Evolutionary conservation across 306 rosid genomes (phyloP), one percentile per base, ranked within the genome.

Genomic region (Cucumis cinereus): DNA sequence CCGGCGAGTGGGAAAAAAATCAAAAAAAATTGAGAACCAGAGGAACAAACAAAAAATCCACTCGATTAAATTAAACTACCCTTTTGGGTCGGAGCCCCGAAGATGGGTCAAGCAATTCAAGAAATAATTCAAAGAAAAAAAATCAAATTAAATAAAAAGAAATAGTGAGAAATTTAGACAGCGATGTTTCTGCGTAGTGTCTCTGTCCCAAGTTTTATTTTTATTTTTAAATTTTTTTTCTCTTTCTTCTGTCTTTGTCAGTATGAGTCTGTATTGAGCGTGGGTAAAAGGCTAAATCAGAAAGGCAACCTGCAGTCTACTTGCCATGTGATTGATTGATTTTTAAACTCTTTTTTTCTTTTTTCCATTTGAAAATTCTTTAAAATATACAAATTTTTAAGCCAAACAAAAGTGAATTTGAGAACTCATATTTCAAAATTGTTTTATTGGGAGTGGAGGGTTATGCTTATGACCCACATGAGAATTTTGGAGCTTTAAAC

Each of bases 181-280:
- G 90, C 90, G 84, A 86, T 84, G 86, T 78, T 79, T 76, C 75
- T 77, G 75, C 61, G 82, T 79, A 79, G 53, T 26, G 85, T 83
- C 86, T 69, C 78, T 75, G 81, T 86, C 87, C 33, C 49, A 40
- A 19, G 6, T 76, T 78, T 67, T 52, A 8, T 10, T 22, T 28
- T 38, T 6, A 40, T 35, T 16, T 50, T 36, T 36, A 36, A 30
- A 30, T 30, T 74, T 17, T 52, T 15, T 64, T 53, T 74, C 59
- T 63, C 53, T 62, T 54, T 73, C 50, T 77, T 50, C 74, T 28
- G 67, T 59, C 61, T 40, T 13, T 82, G 56, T 70, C 75, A 50
- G 53, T 12, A 6, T 30, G 56, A 30, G 76, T 69, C 67, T 74
- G 76, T 76, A 11, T 54, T 45, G 61, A 45, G 55, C 78, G 72